These are phyloP conservation scores for Neocatenulostroma microsporum DNA, from an alignment of 2,329 filamentous ascomycete species.

Conservation along the genomic window DNA sequence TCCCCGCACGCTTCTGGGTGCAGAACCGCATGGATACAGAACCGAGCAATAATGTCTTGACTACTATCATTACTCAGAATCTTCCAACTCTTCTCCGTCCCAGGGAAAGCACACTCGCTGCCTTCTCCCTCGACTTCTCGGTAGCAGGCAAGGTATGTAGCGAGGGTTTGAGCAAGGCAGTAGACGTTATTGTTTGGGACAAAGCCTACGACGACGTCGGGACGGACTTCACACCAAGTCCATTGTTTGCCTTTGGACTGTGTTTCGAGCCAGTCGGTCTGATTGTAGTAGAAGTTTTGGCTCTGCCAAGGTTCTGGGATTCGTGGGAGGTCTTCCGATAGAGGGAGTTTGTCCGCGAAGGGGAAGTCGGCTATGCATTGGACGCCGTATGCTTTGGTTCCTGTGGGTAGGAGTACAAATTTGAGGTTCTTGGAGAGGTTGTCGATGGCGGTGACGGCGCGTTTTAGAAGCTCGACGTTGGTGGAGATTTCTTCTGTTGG, in stretches of 20 bases:
- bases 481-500: conserved; percentile 32
- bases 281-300: conserved; percentile 31
- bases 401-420: conserved; percentile 33
- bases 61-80: conserved; percentile 29
- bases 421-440: conserved; percentile 29
- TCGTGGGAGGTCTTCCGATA: conserved; percentile 27
- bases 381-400: conserved; percentile 35
- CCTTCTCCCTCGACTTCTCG: conserved; percentile 30
- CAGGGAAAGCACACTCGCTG: conserved; percentile 31
- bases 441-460: conserved; percentile 32
- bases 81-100: conserved; percentile 27
- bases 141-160: conserved; percentile 30
- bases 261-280: conserved; percentile 29
- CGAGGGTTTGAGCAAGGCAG: conserved; percentile 28
- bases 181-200: conserved; percentile 34
- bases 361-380: conserved; percentile 36
- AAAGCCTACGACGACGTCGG: conserved; percentile 34
- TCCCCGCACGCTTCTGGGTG: conserved; percentile 11
- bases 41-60: conserved; percentile 28
- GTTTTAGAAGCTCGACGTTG: conserved; percentile 36
- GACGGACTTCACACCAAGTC: conserved; percentile 33
- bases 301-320: conserved; percentile 24
- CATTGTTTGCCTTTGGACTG: conserved; percentile 27
- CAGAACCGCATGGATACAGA: conserved; percentile 16
- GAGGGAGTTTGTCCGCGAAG: conserved; percentile 28